Evolutionary conservation across 352 stramenopile species (phyloP).

Genomic region (Globisporangium lucens): DNA sequence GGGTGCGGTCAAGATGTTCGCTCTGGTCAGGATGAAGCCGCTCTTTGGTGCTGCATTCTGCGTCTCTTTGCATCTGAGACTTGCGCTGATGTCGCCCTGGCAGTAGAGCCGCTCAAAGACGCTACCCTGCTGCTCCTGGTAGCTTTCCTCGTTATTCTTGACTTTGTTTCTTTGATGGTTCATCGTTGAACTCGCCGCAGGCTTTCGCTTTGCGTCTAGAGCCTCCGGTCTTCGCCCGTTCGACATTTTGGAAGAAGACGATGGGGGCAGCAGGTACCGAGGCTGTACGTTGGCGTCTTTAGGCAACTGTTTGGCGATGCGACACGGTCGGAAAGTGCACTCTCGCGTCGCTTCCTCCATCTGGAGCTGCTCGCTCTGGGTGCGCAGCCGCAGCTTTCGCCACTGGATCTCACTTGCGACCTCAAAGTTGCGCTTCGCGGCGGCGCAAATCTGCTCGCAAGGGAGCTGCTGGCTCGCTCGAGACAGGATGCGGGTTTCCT

Average conservation of each 20-base stretch:
- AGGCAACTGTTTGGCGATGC: conserved; percentile 13
- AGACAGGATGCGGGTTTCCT: conserved; percentile 26
- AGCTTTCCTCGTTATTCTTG: neutral
- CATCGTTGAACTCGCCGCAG: neutral
- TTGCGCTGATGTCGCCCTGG: neutral
- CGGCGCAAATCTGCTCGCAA: conserved; percentile 18
- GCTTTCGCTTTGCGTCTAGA: neutral
- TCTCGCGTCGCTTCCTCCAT: conserved; percentile 20
- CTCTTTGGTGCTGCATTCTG: neutral
- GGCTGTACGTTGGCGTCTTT: conserved; percentile 7
- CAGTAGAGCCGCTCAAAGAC: conserved; percentile 31
- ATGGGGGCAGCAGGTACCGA: conserved; percentile 8
- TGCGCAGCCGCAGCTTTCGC: conserved; percentile 31
- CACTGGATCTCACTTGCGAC: conserved; percentile 28
- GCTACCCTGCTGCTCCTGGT: neutral
- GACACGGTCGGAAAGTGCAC: conserved; percentile 36
- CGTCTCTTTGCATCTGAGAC: neutral
- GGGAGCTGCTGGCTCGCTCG: conserved; percentile 21
- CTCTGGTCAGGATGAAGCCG: conserved; percentile 10
- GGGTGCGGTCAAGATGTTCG: neutral
- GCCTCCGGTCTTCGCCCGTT: neutral
- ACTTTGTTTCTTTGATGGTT: neutral
- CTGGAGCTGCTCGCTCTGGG: conserved; percentile 24
- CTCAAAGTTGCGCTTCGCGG: conserved; percentile 37
- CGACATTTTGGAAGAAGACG: neutral